Evolutionary conservation across 768 basidiomycete genomes (phyloP), one percentile per base, ranked within the genome.

Genomic region (Lactarius trivialis): DNA sequence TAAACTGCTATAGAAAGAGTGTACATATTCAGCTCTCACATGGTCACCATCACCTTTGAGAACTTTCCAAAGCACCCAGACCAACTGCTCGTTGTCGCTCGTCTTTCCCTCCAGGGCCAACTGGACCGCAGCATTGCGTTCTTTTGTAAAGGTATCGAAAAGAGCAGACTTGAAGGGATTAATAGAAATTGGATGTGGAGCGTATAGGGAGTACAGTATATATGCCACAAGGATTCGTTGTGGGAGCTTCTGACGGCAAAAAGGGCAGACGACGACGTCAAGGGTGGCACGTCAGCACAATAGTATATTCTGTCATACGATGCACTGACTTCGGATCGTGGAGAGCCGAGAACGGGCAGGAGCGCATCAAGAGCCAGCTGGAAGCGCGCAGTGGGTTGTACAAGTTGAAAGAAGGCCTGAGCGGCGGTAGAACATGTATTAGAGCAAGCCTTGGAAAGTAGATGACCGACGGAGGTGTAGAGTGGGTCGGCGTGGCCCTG

Each of bases 1-100:
- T 71, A 30, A 70, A 63, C 34, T 26, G 58, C 15, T 39, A 39
- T 28, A 19, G 52, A 55, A 58, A 14, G 53, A 14, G 56, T 51
- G 58, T 28, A 19, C 24, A 39, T 51, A 58, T 26, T n/a, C 24
- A 39, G 60, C 36, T 78, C 84, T 67, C 65, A 90, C 89, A 77
- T 91, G 89, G 63, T 83, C 85, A 21, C 89, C 89, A 70, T 91
- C 88, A 56, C 89, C 90, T 71, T 84, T 88, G 58, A 91, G 75
- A 60, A 91, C 88, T 75, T 91, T 91, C 89, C 89, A 91, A 63
- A 91, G 76, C 49, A 91, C 89, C 88, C 89, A 91, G 41, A 91
- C 86, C 54, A 91, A 76, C 68, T 89, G 89, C 70, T 91, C 89
- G 71, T 84, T 89, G 55, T 79, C 77, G 60, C 82, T 78, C 61